phyloP scores from a whole-genome alignment of 306 rosid species.

The Sindora glabra region DNA sequence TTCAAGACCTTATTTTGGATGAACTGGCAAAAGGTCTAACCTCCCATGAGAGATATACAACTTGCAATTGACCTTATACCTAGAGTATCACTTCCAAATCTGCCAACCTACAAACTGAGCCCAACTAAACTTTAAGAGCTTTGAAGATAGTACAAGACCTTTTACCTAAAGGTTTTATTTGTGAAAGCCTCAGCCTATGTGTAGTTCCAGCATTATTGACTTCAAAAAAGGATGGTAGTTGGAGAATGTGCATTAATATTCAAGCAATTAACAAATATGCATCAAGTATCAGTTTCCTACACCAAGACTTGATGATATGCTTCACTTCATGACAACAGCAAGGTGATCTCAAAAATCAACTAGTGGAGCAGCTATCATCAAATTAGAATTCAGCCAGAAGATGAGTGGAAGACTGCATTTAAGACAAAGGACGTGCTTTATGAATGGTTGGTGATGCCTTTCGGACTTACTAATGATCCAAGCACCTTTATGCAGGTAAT shows the following conservation, averaged over 20 bases:
- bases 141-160: neutral
- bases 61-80: no score
- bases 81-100: no score
- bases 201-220: neutral
- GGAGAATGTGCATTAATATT: neutral
- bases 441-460: neutral
- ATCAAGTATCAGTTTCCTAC: neutral
- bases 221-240: neutral
- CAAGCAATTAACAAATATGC: neutral
- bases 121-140: no score
- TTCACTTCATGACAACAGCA: neutral
- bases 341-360: neutral
- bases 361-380: neutral
- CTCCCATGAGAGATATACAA: no score
- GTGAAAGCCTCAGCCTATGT: neutral
- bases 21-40: no score
- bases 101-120: no score
- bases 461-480: neutral
- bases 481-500: neutral
- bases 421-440: neutral
- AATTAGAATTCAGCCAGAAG: neutral
- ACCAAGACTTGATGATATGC: neutral
- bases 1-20: no score
- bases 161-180: neutral
- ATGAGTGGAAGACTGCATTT: neutral